A percentile compares a stretch with the other conserved stretches of the same genome.
phyloP scores from a whole-genome alignment of 2,329 filamentous ascomycete species.

The Graphium sp. region DNA sequence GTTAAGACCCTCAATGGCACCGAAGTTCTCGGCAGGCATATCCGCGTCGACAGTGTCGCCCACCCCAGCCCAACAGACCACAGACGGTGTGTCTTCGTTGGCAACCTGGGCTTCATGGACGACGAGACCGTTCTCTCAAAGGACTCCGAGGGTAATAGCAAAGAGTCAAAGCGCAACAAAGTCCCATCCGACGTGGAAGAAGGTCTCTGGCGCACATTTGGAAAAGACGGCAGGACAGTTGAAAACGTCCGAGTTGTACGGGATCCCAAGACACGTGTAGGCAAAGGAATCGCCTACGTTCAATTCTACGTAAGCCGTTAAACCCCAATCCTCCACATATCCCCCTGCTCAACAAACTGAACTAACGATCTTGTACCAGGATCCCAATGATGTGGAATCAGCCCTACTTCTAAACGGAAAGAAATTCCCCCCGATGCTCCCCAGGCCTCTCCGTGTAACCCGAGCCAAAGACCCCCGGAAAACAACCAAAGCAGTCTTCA shows the following conservation, averaged over 20 bases:
- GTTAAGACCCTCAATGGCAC: conserved; percentile 68
- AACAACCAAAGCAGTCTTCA: conserved; percentile 33
- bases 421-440: conserved; percentile 89
- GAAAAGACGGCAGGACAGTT: conserved; percentile 56
- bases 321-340: conserved; percentile 4
- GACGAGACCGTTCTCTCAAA: conserved; percentile 61
- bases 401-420: conserved; percentile 79
- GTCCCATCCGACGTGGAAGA: conserved; percentile 78
- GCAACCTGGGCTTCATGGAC: conserved; percentile 91
- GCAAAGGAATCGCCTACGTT: conserved; percentile 95
- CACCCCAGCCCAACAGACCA: conserved; percentile 74
- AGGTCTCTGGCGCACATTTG: conserved; percentile 73
- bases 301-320: conserved; percentile 55
- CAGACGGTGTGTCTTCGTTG: conserved; percentile 85
- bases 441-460: conserved; percentile 68
- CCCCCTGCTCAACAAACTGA: neutral
- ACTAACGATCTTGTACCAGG: conserved; percentile 23
- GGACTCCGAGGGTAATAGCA: conserved; percentile 46
- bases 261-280: conserved; percentile 77
- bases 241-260: conserved; percentile 88
- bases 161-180: conserved; percentile 58
- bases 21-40: conserved; percentile 67
- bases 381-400: conserved; percentile 77
- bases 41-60: conserved; percentile 80
- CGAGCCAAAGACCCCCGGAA: conserved; percentile 63